Base-by-base conservation (phyloP, 163 green algal species). In the Chloromonas sp. region DNA sequence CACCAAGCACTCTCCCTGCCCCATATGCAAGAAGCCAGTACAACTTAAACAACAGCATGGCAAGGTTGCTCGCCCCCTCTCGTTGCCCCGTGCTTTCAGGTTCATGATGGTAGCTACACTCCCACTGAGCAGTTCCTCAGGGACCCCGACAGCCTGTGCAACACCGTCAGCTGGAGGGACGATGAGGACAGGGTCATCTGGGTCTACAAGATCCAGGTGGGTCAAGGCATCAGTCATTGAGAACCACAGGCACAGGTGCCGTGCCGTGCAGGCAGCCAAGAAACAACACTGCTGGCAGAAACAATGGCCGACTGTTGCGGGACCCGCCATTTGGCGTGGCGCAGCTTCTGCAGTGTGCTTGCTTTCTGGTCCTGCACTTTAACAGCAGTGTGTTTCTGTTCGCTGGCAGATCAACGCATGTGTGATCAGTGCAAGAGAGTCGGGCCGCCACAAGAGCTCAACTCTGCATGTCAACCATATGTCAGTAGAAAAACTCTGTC, bases 61-160 rank as follows among this genome's bases (percentile, higher is more conserved):
- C 36, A 36, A 36, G 36, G 36, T 36, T 36, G 36, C 36, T 36
- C 36, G 36, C 36, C 36, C 36, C 36, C 36, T 36, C 36, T 36
- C 36, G 36, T 36, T 36, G 36, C 36, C 36, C 36, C 36, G 36
- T 36, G 36, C 36, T 36, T 36, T 36, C 85, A 95, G 91, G 88
- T 95, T 13, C 93, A 96, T 71, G 93, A 96, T 82, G 93, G 93
- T 82, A 92, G 86, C 66, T 93, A 92, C 85, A 95, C 93, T 1
- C 90, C 87, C 74, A 90, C 90, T 15, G 89, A 93, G 14, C 90
- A 96, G 87, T 96, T 95, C 82, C 81, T 89, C 8, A 91, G 91
- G 61, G 89, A 95, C 85, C 91, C 93, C 13, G 91, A 95, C 8
- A 93, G 89, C 3, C 84, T 96, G 14, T 94, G 90, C 87, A 92